A percentile compares a stretch with the other conserved stretches of the same genome.
These are phyloP conservation scores for Ceratobasidium sp. DNA, from an alignment of 1,284 basidiomycete genomes.

Conservation along the genomic window DNA sequence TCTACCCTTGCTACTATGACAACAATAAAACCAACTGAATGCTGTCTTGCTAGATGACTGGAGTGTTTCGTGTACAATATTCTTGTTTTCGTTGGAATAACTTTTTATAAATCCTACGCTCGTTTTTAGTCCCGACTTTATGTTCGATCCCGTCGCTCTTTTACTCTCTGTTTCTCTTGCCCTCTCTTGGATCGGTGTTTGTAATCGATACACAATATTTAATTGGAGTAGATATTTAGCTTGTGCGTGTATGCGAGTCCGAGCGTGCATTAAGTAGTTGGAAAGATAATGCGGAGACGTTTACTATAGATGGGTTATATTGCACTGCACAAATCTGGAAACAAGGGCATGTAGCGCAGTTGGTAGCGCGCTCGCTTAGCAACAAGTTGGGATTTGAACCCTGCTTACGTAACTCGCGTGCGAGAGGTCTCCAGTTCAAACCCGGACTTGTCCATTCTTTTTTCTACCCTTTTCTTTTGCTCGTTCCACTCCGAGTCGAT, in stretches of 20 bases:
- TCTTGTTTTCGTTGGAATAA: background rate
- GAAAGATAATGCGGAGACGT: background rate
- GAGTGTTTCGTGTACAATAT: background rate
- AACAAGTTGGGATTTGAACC: background rate
- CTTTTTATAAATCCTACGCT: background rate
- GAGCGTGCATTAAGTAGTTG: no score
- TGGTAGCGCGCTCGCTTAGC: conserved; percentile 34
- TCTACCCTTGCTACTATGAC: conserved; percentile 38
- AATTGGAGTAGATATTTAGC: no score
- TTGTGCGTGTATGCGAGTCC: background rate
- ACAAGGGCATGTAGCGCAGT: conserved; percentile 31
- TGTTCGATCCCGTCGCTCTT: no score
- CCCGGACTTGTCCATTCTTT: conserved; percentile 18
- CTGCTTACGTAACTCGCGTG: background rate
- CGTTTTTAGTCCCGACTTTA: no score
- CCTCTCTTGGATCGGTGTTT: no score
- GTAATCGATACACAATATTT: no score
- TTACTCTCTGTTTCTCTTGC: no score
- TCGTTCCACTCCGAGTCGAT: background rate
- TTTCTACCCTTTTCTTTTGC: background rate
- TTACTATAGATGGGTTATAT: background rate
- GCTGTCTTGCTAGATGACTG: background rate
- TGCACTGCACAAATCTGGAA: background rate
- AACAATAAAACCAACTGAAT: conserved; percentile 18
- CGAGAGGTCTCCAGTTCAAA: conserved; percentile 25